These are phyloP conservation scores for Cytospora piceae DNA, from an alignment of 2,329 filamentous ascomycete species.

Conservation along the genomic window DNA sequence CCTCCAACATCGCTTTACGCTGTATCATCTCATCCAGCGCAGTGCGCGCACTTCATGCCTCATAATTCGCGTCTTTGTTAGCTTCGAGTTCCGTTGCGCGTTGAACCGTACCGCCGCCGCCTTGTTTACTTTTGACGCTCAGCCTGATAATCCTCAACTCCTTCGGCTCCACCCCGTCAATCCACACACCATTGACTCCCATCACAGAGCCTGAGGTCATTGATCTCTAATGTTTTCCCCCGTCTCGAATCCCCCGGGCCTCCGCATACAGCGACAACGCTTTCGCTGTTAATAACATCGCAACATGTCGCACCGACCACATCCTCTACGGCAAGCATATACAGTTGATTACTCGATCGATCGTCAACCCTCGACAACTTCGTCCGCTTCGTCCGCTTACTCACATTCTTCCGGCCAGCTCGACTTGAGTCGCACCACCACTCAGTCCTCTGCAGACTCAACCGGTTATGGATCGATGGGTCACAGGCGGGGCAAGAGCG, in stretches of 20 bases:
- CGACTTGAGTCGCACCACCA: slow-evolving; percentile 67
- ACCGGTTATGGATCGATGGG: slow-evolving; percentile 57
- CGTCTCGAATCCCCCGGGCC: slow-evolving; percentile 18
- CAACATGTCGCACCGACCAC: slow-evolving; percentile 60
- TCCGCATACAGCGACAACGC: slow-evolving; percentile 24
- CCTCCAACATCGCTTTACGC: slow-evolving; percentile 10
- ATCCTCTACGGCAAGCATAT: slow-evolving; percentile 61
- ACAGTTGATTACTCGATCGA: slow-evolving; percentile 54
- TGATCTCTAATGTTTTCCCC: slow-evolving; percentile 24
- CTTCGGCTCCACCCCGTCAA: slow-evolving; percentile 21
- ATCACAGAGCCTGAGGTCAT: slow-evolving; percentile 21
- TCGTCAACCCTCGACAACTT: slow-evolving; percentile 71
- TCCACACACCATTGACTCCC: slow-evolving; percentile 26
- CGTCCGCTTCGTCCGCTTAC: slow-evolving; percentile 71
- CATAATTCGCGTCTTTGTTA: slow-evolving; percentile 9
- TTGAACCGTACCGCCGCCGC: slow-evolving; percentile 18
- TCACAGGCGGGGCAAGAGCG: slow-evolving; percentile 78
- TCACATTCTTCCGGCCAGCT: slow-evolving; percentile 58
- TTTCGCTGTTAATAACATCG: slow-evolving; percentile 20
- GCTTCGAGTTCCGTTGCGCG: slow-evolving; percentile 8
- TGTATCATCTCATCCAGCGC: slow-evolving; percentile 14
- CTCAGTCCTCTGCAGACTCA: slow-evolving; percentile 73
- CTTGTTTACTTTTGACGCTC: slow-evolving; percentile 25
- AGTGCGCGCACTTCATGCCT: slow-evolving; percentile 25
- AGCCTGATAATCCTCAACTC: slow-evolving; percentile 14